These are phyloP conservation scores for Macaranga tanarius DNA, from an alignment of 441 rosid species.

Conservation along the genomic window DNA sequence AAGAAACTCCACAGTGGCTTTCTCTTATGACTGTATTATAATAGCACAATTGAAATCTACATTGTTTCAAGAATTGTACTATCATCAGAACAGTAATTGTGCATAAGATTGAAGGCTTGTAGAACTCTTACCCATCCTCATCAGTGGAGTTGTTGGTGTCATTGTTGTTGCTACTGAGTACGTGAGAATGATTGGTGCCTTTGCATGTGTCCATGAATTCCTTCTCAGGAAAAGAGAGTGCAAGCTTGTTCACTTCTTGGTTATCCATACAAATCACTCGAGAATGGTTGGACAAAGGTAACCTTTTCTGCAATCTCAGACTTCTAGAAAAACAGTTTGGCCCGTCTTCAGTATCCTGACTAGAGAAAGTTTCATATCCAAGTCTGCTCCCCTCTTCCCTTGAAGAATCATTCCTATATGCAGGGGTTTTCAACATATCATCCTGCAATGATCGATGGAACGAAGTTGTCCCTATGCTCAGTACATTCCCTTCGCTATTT, in stretches of 20 bases:
- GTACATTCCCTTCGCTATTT: conserved; percentile 69
- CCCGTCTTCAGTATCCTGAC: conserved; percentile 35
- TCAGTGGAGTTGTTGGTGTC: conserved; percentile 22
- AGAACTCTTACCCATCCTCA: conserved; percentile 42
- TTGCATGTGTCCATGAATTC: conserved; percentile 27
- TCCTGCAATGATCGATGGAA: conserved; percentile 41
- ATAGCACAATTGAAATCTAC: background rate
- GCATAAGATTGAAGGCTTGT: background rate
- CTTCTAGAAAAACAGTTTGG: conserved; percentile 45
- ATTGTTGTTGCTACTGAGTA: conserved; percentile 27
- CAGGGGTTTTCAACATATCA: conserved; percentile 28
- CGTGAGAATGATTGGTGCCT: conserved; percentile 25
- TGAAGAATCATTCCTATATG: conserved; percentile 29
- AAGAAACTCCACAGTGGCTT: background rate
- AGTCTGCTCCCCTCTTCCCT: conserved; percentile 26
- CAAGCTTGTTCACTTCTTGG: conserved; percentile 39
- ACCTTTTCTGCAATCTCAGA: conserved; percentile 36
- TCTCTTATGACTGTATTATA: background rate
- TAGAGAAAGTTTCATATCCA: conserved; percentile 20
- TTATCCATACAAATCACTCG: conserved; percentile 34
- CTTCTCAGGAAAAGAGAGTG: conserved; percentile 29
- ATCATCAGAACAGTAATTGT: background rate
- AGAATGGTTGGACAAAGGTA: conserved; percentile 24
- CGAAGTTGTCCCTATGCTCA: conserved; percentile 48
- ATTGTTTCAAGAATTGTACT: background rate